Evolutionary conservation across 345 rosid genomes (phyloP).

Genomic region (Lepidium sativum): DNA sequence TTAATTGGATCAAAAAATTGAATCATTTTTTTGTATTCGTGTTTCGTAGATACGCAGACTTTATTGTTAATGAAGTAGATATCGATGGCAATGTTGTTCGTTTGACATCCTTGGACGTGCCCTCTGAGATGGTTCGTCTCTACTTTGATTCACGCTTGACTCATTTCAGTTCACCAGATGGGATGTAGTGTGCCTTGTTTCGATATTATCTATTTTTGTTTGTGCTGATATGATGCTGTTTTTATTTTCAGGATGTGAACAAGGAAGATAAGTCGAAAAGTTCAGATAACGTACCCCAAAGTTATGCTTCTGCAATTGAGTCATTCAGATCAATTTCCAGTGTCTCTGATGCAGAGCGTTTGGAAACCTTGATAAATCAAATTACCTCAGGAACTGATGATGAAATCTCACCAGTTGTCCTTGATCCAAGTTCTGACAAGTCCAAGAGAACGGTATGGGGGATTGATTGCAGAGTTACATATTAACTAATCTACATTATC

Average conservation of each 20-base stretch:
- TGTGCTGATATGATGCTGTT: not conserved
- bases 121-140: slow-evolving; percentile 49
- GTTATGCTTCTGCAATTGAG: slow-evolving; percentile 51
- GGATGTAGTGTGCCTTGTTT: not conserved
- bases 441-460: slow-evolving; percentile 73
- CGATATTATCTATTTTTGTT: not conserved
- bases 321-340: slow-evolving; percentile 56
- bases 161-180: not conserved
- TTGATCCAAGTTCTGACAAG: slow-evolving; percentile 77
- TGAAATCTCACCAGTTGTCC: slow-evolving; percentile 48
- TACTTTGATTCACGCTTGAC: not conserved
- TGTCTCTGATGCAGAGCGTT: slow-evolving; percentile 45
- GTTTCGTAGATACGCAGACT: slow-evolving; percentile 66
- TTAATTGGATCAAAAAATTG: not conserved
- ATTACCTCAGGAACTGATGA: slow-evolving; percentile 46
- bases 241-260: slow-evolving; percentile 28
- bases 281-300: slow-evolving; percentile 32
- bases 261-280: slow-evolving; percentile 32
- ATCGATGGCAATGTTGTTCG: slow-evolving; percentile 71
- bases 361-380: slow-evolving; percentile 50
- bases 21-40: not conserved
- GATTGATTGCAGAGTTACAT: not conserved
- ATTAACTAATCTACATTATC: not conserved
- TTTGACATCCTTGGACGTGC: slow-evolving; percentile 62
- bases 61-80: slow-evolving; percentile 89